Evolutionary conservation across 2,329 filamentous ascomycete species (phyloP).

Genomic region (Beauveria bassiana): DNA sequence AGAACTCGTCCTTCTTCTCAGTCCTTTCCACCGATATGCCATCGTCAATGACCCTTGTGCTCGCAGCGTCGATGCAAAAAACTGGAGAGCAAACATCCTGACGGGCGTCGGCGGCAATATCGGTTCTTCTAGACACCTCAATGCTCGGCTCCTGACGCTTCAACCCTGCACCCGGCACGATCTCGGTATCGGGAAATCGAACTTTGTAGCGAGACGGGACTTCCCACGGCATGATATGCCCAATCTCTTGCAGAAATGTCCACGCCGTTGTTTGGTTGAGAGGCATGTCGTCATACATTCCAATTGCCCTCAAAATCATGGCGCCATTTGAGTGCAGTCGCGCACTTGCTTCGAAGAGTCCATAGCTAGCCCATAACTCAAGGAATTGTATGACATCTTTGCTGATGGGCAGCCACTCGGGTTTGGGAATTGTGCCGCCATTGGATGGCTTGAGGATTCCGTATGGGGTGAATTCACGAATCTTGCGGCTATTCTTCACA

Average conservation of each 20-base stretch:
- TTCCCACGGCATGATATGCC: conserved; percentile 63
- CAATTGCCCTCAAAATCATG: conserved; percentile 52
- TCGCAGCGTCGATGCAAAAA: conserved; percentile 64
- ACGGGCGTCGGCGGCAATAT: conserved; percentile 43
- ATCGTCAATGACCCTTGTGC: conserved; percentile 69
- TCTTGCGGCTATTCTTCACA: conserved; percentile 44
- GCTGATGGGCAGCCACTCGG: conserved; percentile 23
- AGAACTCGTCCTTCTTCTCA: conserved; percentile 46
- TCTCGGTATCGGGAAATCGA: conserved; percentile 41
- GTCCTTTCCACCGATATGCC: conserved; percentile 64
- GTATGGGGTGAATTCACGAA: conserved; percentile 40
- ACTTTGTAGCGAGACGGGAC: conserved; percentile 55
- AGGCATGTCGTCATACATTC: conserved; percentile 45
- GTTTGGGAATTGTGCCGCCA: conserved; percentile 16
- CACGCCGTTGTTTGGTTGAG: conserved; percentile 41
- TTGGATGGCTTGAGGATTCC: conserved; percentile 34
- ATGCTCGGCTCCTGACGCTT: conserved; percentile 25
- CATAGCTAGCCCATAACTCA: conserved; percentile 56
- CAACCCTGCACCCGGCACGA: conserved; percentile 36
- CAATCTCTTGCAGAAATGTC: conserved; percentile 69
- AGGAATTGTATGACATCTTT: conserved; percentile 58
- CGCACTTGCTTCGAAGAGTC: conserved; percentile 44
- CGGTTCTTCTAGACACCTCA: conserved; percentile 29
- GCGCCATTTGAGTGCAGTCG: conserved; percentile 55
- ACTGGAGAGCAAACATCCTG: conserved; percentile 47